Conservation (phyloP, 148 eudicot genomes). For the Hydrangea macrophylla region DNA sequence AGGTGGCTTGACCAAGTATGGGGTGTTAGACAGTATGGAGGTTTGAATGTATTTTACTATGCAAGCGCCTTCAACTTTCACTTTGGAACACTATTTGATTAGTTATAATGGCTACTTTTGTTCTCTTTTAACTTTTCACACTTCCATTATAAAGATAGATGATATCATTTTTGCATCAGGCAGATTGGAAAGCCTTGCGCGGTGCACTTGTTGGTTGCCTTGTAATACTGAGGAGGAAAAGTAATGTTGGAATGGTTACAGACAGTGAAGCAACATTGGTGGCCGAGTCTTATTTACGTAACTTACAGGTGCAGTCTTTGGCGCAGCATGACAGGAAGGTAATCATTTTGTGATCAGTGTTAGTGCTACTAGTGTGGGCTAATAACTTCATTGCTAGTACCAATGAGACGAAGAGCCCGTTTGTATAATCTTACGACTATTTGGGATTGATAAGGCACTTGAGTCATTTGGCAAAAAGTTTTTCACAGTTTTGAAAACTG, state of each 20-base stretch:
- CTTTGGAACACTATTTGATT: neutral
- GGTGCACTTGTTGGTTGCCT: slow-evolving; percentile 96
- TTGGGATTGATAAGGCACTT: no score
- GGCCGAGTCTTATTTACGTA: slow-evolving; percentile 55
- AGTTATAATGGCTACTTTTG: neutral
- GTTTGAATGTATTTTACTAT: neutral
- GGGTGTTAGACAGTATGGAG: neutral
- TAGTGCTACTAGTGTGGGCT: neutral
- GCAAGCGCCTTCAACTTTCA: neutral
- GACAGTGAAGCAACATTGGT: slow-evolving; percentile 55
- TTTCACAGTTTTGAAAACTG: no score
- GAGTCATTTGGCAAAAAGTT: no score
- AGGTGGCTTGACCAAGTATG: neutral
- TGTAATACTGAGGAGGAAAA: slow-evolving; percentile 74
- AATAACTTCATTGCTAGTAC: neutral
- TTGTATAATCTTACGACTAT: no score
- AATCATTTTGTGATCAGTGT: neutral
- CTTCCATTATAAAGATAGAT: slow-evolving; percentile 23
- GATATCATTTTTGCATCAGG: slow-evolving; percentile 50
- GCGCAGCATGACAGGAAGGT: slow-evolving; percentile 92
- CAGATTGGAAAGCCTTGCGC: slow-evolving; percentile 96
- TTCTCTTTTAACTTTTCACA: slow-evolving; percentile 2
- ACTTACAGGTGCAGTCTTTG: slow-evolving; percentile 72
- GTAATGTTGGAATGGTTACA: slow-evolving; percentile 50
- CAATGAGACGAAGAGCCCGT: no score